Conservation (phyloP, 345 rosid species). For the Trapa incisa region DNA sequence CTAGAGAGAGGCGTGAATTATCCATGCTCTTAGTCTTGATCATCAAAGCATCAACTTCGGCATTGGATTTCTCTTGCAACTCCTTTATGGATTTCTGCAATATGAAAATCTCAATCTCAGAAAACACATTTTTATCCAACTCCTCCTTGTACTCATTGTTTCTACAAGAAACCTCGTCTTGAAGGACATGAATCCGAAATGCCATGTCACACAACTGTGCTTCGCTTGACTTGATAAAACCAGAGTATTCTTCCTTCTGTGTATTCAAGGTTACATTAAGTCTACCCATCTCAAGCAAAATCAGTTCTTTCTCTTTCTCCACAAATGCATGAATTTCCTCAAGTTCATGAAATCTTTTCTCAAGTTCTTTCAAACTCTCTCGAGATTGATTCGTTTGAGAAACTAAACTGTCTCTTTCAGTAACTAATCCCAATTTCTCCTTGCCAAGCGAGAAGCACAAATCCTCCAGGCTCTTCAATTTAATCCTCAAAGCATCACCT, state of each 20-base stretch:
- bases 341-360: conserved; percentile 35
- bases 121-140: conserved; percentile 42
- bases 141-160: conserved; percentile 59
- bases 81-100: conserved; percentile 53
- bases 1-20: conserved; percentile 45
- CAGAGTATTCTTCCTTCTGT: conserved; percentile 44
- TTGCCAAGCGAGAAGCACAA: conserved; percentile 43
- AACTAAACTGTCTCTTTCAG: conserved; percentile 39
- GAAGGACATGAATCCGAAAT: conserved; percentile 39
- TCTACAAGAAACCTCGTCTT: conserved; percentile 39
- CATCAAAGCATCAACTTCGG: conserved; percentile 56
- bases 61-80: conserved; percentile 50
- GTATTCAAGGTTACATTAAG: conserved; percentile 33
- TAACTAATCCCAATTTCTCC: conserved; percentile 45
- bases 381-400: conserved; percentile 39
- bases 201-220: conserved; percentile 38
- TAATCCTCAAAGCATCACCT: conserved; percentile 46
- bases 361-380: conserved; percentile 42
- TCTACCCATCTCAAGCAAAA: conserved; percentile 38
- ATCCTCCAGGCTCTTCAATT: conserved; percentile 48
- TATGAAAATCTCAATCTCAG: conserved; percentile 54
- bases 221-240: conserved; percentile 30
- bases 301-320: conserved; percentile 48
- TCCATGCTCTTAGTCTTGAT: conserved; percentile 45
- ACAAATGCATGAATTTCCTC: conserved; percentile 30